Base-by-base conservation (phyloP, 192 early-diverging fungal species). In the Chytriomyces sp. region DNA sequence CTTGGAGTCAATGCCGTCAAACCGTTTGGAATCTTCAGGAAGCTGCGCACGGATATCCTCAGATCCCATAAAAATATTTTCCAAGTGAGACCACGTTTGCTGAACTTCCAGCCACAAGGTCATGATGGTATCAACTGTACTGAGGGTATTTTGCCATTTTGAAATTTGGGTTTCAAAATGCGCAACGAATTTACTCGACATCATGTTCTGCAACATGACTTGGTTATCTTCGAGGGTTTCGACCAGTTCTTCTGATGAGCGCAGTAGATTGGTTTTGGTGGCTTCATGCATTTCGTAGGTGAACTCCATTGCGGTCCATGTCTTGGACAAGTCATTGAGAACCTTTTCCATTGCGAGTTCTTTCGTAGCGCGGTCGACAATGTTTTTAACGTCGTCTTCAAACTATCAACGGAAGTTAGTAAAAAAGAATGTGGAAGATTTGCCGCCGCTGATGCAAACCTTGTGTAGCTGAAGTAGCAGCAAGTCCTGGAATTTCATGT, bases 151-250 rank as follows among this genome's bases (percentile, higher is more conserved):
- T 69, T 91, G 89, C 89, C 89, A 91, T 65, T 88, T 88, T 24
- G 81, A 85, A 69, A 91, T 91, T 72, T 91, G 88, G 9, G 74
- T 81, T 80, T 91, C 88, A 69, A 91, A 91, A 78, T 89, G 87
- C 5, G 85, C 85, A 5, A 89, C 89, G 67, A 90, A 90, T 64
- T 90, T 91, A 7, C 84, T 86, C 3, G 85, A 82, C 89, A 91
- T 91, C 88, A 91, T 90, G 59, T 84, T 91, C 73, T 91, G 89
- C 43, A 91, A 79, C 89, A 91, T 88, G 50, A 91, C 89, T 69
- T 91, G 89, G 64, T 91, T 91, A 76, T 91, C 89, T 80, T 91
- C 89, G 3, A 91, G 72, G 2, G 89, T 91, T 69, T 91, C 89
- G 9, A 91, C 84, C 8, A 91, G 81, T 76, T 90, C 89, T 79